These are phyloP conservation scores for Talaromyces atroroseus DNA, from an alignment of 2,329 filamentous ascomycete species.

Conservation along the genomic window DNA sequence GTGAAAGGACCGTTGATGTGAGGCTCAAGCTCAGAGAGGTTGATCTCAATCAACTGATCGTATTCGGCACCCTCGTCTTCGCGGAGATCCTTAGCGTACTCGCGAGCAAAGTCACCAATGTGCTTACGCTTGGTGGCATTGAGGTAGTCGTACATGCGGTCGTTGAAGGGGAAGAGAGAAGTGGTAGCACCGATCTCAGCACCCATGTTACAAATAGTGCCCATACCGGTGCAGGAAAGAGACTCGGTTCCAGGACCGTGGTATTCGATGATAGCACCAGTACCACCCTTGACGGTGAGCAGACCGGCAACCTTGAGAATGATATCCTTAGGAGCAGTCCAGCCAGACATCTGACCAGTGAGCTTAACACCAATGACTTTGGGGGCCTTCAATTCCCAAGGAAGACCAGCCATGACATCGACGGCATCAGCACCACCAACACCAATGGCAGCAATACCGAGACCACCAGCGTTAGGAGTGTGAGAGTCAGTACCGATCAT, in stretches of 20 bases:
- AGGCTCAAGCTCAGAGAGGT: conserved; percentile 89
- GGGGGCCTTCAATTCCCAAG: conserved; percentile 97
- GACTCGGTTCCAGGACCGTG: conserved; percentile 65
- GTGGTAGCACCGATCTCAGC: conserved; percentile 70
- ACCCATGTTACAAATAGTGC: conserved; percentile 68
- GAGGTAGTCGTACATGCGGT: conserved; percentile 96
- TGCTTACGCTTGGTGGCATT: conserved; percentile 80
- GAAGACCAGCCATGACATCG: conserved; percentile 94
- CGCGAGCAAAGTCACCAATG: conserved; percentile 84
- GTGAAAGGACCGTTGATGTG: conserved; percentile 99
- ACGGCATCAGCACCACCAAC: conserved; percentile 97
- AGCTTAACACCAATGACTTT: conserved; percentile 96
- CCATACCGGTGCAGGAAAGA: conserved; percentile 81
- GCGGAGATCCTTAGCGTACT: conserved; percentile 77
- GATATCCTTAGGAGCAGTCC: conserved; percentile 93
- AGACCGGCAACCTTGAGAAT: conserved; percentile 97
- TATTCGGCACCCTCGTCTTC: conserved; percentile 90
- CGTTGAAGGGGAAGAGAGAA: conserved; percentile 95
- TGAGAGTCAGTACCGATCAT: conserved; percentile 98
- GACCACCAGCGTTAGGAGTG: conserved; percentile 94
- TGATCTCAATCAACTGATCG: conserved; percentile 93
- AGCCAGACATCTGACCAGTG: conserved; percentile 81
- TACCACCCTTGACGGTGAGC: conserved; percentile 95
- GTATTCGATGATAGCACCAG: conserved; percentile 66
- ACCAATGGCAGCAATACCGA: conserved; percentile 91